Base-by-base conservation (phyloP, 192 early-diverging fungal species). In the Irineochytrium annulatum region DNA sequence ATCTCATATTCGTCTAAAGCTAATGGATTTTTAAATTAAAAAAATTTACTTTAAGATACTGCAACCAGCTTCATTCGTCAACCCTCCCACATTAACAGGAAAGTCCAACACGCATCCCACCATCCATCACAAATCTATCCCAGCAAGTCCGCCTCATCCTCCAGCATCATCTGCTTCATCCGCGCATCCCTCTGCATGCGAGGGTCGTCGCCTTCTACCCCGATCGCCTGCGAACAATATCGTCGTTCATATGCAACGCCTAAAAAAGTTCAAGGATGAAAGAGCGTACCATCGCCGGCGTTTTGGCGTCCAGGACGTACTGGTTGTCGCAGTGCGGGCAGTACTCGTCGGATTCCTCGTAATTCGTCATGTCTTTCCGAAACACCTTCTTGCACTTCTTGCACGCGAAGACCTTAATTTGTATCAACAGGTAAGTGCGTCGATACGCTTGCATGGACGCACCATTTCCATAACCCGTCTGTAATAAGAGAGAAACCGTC, bases 371-470 rank as follows among this genome's bases (percentile, higher is more conserved):
- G 60, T 94, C 86, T 70, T 97, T 97, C 63, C 94, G 83, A 66
- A 97, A 97, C n/a, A 88, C 86, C 76, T 97, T 97, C 82, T 91
- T 93, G 77, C 96, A 98, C 60, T 96, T 96, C 74, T 98, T 98
- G 76, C 96, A 98, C 6, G 89, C 87, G 77, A 98, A 94, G 2
- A 90, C n/a, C 37, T 41, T 8, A 41, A n/a, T n/a, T n/a, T n/a
- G n/a, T n/a, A n/a, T n/a, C n/a, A n/a, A n/a, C n/a, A n/a, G n/a
- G n/a, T n/a, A n/a, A 13, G 37, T 13, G 37, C 8, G n/a, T 8
- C 37, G 37, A 13, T 41, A 41, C 11, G 8, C 11, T 41, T 41
- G 37, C 37, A 13, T 41, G n/a, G 8, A 41, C 37, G 37, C 11
- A 65, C 82, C 88, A 98, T 92, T 68, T 98, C 96, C 37, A 74